Conservation (phyloP, 2,329 filamentous ascomycete species). For the Periconia sp. region DNA sequence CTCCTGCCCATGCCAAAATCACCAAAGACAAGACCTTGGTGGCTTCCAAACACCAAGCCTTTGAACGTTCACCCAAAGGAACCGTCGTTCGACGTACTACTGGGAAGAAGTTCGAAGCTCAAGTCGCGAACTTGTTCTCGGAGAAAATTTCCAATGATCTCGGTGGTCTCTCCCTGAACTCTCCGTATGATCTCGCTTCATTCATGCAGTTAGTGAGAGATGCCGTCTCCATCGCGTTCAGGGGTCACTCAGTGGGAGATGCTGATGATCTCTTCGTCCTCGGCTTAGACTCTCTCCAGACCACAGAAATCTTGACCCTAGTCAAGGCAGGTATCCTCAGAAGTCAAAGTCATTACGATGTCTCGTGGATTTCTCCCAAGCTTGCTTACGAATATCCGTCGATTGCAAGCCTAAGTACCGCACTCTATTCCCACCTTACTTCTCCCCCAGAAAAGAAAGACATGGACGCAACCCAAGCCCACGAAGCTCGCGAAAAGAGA, state of each 20-base stretch:
- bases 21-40: no score
- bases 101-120: conserved; percentile 44
- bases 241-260: conserved; percentile 14
- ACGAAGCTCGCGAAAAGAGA: conserved; percentile 5
- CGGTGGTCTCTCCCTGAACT: not conserved
- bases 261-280: conserved; percentile 35
- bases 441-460: not conserved
- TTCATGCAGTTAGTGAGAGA: conserved; percentile 6
- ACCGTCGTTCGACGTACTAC: conserved; percentile 49
- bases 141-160: not conserved
- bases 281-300: conserved; percentile 35
- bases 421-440: no score
- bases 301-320: no score
- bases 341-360: not conserved
- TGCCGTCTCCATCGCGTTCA: conserved; percentile 12
- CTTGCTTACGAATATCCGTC: conserved; percentile 37
- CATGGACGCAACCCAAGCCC: not conserved
- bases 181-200: conserved; percentile 9
- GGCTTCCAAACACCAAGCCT: conserved; percentile 39
- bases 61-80: conserved; percentile 50
- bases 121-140: conserved; percentile 52
- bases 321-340: no score
- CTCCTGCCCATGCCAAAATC: conserved; percentile 47
- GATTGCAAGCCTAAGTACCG: conserved; percentile 23
- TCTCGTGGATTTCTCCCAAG: conserved; percentile 25